These are phyloP conservation scores for Hordeum marinum DNA, from an alignment of 176 grass and related monocot genomes.

Conservation along the genomic window DNA sequence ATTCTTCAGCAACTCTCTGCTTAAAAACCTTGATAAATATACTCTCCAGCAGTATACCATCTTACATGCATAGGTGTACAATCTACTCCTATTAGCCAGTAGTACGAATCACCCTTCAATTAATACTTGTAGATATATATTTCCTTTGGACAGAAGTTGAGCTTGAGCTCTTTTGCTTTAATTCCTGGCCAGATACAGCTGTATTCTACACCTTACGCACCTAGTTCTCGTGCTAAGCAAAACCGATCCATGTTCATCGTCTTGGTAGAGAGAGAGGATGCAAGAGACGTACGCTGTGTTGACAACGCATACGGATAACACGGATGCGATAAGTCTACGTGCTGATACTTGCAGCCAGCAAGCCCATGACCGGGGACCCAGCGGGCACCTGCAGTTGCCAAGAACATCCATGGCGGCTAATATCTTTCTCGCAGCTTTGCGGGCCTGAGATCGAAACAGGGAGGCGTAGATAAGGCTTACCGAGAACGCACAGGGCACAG, in stretches of 20 bases:
- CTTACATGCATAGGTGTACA: background rate
- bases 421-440: background rate
- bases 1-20: background rate
- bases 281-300: background rate
- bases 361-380: background rate
- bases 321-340: background rate
- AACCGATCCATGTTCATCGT: background rate
- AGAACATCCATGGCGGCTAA: constrained; percentile 29
- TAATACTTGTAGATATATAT: background rate
- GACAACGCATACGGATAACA: constrained; percentile 22
- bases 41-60: background rate
- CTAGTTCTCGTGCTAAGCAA: background rate
- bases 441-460: background rate
- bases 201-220: background rate
- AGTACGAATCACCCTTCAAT: background rate
- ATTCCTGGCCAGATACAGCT: background rate
- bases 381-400: background rate
- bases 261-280: background rate
- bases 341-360: constrained; percentile 24
- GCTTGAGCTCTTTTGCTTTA: background rate
- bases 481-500: constrained; percentile 19
- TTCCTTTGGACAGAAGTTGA: background rate
- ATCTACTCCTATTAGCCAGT: background rate
- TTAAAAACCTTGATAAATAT: background rate
- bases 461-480: constrained; percentile 26